Conservation (phyloP, 306 rosid genomes). For the Sesbania bispinosa region DNA sequence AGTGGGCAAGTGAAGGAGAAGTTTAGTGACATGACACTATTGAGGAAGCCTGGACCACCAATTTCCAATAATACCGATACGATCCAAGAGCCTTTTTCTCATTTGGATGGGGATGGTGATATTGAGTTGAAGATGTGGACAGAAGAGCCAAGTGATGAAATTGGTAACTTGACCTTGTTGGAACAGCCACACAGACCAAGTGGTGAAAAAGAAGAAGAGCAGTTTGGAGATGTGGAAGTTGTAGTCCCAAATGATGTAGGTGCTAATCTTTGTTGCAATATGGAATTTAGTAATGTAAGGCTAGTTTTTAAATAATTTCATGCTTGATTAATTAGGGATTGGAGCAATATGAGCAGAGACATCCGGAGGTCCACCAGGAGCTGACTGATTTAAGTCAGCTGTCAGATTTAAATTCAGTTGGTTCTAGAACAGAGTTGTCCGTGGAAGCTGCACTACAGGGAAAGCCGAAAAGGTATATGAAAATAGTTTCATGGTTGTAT, state of each 20-base stretch:
- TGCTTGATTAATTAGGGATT: constrained; percentile 51
- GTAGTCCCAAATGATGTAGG: constrained; percentile 38
- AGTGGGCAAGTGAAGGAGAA: constrained; percentile 43
- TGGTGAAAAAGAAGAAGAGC: not conserved
- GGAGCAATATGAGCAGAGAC: constrained; percentile 44
- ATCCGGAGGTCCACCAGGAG: constrained; percentile 36
- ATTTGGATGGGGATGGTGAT: constrained; percentile 26
- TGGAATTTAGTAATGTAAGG: not conserved
- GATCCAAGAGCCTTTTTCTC: constrained; percentile 31
- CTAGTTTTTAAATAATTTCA: constrained; percentile 14
- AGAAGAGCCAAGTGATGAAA: constrained; percentile 36
- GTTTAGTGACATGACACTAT: constrained; percentile 77
- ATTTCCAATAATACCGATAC: constrained; percentile 24
- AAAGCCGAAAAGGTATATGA: constrained; percentile 64
- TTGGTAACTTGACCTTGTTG: constrained; percentile 41
- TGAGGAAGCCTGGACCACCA: constrained; percentile 70
- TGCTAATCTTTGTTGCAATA: constrained; percentile 30
- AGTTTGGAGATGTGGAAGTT: constrained; percentile 27
- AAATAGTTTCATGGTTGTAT: constrained; percentile 18
- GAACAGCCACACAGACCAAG: constrained; percentile 44
- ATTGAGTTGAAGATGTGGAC: constrained; percentile 27
- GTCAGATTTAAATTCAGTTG: constrained; percentile 37
- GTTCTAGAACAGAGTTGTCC: constrained; percentile 36
- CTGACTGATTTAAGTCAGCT: constrained; percentile 31
- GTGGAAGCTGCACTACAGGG: constrained; percentile 55